These are phyloP conservation scores for sweet orange (Citrus sinensis) DNA, from an alignment of 345 rosid species.

Conservation along the genomic window DVS_A1.0 CM039169.1:29865001-29865500, in stretches of 20 bases:
- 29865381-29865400: conserved; percentile 20
- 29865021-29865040: conserved; percentile 59
- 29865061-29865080: conserved; percentile 92
- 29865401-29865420: neutral
- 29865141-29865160: conserved; percentile 73
- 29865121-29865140: conserved; percentile 92
- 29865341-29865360: conserved; percentile 66
- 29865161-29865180: conserved; percentile 89
- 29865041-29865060: conserved; percentile 83
- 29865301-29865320: conserved; percentile 71
- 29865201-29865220: conserved; percentile 89
- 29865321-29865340: conserved; percentile 70
- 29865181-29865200: conserved; percentile 82
- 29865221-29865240: conserved; percentile 88
- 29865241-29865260: conserved; percentile 83
- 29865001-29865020: conserved; percentile 74
- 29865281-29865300: conserved; percentile 63
- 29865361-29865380: conserved; percentile 80
- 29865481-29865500: conserved; percentile 78
- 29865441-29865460: neutral
- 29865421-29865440: too few species aligned
- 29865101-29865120: conserved; percentile 69
- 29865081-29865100: conserved; percentile 75
- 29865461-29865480: conserved; percentile 89
- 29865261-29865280: conserved; percentile 86